Percentiles rank a stretch among this genome's conserved stretches.
Conservation (phyloP, 176 grass and related monocot genomes). For the Otatea glauca region DNA sequence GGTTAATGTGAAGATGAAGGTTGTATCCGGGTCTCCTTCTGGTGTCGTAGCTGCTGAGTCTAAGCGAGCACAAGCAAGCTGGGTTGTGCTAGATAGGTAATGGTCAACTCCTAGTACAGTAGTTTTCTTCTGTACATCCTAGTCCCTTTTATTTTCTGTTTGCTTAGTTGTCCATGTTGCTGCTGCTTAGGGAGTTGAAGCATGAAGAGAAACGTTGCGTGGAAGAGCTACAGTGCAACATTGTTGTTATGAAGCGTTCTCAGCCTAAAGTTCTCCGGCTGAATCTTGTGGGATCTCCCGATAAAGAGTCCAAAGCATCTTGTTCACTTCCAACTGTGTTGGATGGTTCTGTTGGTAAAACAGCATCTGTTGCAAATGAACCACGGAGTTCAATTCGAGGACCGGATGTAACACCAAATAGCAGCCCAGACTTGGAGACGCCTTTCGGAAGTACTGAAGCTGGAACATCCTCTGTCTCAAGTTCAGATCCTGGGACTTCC, state of each 20-base stretch:
- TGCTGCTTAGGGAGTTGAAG: constrained; percentile 82
- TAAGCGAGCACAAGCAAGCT: constrained; percentile 84
- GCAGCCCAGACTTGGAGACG: constrained; percentile 82
- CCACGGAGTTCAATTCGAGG: constrained; percentile 64
- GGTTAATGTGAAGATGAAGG: constrained; percentile 87
- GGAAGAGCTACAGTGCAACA: constrained; percentile 97
- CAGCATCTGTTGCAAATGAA: constrained; percentile 55
- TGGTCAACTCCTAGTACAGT: constrained; percentile 34
- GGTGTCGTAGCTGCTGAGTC: constrained; percentile 89
- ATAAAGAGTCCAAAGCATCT: constrained; percentile 58
- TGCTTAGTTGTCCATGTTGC: constrained; percentile 30
- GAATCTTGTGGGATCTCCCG: constrained; percentile 89
- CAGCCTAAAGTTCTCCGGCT: constrained; percentile 97
- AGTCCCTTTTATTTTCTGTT: constrained; percentile 28
- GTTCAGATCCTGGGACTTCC: constrained; percentile 92
- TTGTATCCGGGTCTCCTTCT: constrained; percentile 81
- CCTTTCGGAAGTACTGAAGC: constrained; percentile 87
- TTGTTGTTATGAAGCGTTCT: constrained; percentile 95
- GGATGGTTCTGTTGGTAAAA: constrained; percentile 51
- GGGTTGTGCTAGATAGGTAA: constrained; percentile 99
- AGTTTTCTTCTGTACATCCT: constrained; percentile 26
- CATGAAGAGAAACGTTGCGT: constrained; percentile 92
- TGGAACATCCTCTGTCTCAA: constrained; percentile 93
- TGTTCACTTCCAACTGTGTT: constrained; percentile 41
- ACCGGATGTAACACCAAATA: constrained; percentile 85